These are phyloP conservation scores for Draba incana DNA, from an alignment of 345 rosid genomes.

Conservation along the genomic window DNA sequence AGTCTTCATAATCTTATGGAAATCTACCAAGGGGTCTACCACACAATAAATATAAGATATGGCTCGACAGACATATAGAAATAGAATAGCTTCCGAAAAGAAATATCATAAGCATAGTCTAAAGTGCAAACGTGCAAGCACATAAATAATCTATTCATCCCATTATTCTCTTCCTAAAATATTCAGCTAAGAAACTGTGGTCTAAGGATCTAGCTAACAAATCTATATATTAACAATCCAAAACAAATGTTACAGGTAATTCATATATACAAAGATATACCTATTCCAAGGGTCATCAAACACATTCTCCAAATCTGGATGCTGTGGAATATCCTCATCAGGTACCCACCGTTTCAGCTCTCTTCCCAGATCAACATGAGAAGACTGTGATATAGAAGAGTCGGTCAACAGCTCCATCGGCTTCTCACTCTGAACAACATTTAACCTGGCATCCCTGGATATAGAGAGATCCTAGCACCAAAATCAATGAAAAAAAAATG, in stretches of 20 bases:
- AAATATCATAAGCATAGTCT: slow-evolving; percentile 16
- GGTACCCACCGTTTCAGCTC: slow-evolving; percentile 89
- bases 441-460: slow-evolving; percentile 58
- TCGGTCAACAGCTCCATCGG: slow-evolving; percentile 74
- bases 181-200: slow-evolving; percentile 11
- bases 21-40: slow-evolving; percentile 20
- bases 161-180: slow-evolving; percentile 19
- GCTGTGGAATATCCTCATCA: slow-evolving; percentile 64
- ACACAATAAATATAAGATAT: slow-evolving; percentile 9
- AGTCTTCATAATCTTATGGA: slow-evolving; percentile 8
- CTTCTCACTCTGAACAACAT: slow-evolving; percentile 58
- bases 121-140: slow-evolving; percentile 12
- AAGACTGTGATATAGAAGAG: slow-evolving; percentile 73
- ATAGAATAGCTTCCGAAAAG: slow-evolving; percentile 24
- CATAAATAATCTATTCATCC: slow-evolving; percentile 3
- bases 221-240: slow-evolving; percentile 16
- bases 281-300: slow-evolving; percentile 70
- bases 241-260: slow-evolving; percentile 21
- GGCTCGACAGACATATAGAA: slow-evolving; percentile 21
- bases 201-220: slow-evolving; percentile 16
- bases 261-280: slow-evolving; percentile 46
- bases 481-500: slow-evolving; percentile 25
- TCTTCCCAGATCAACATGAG: slow-evolving; percentile 61
- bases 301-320: slow-evolving; percentile 70
- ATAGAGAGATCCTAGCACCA: slow-evolving; percentile 72